Conservation (phyloP, 768 basidiomycete species). For the Trichaptum fuscoviolaceum region DNA sequence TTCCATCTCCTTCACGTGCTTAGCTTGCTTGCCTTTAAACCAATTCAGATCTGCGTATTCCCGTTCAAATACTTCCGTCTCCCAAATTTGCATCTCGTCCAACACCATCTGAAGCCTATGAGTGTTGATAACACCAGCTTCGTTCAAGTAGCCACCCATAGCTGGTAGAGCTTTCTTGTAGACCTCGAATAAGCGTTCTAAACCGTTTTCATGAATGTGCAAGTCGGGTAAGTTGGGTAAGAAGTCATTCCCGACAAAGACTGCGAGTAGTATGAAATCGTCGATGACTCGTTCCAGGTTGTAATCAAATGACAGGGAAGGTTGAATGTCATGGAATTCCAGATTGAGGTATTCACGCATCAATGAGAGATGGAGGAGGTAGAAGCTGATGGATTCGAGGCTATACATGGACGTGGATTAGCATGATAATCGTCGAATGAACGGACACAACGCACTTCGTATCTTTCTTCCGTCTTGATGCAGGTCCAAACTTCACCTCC, state of each 20-base stretch:
- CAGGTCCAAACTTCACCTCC: constrained; percentile 95
- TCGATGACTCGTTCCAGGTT: constrained; percentile 93
- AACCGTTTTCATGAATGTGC: constrained; percentile 95
- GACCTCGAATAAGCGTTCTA: constrained; percentile 89
- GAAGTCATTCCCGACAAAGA: constrained; percentile 98
- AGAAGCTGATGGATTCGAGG: constrained; percentile 84
- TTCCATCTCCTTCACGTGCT: constrained; percentile 64
- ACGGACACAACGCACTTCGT: constrained; percentile 40
- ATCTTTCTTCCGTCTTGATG: constrained; percentile 60
- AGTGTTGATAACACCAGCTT: constrained; percentile 77
- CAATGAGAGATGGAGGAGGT: constrained; percentile 88
- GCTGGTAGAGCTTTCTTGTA: constrained; percentile 90
- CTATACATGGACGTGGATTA: constrained; percentile 19
- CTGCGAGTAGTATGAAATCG: constrained; percentile 94
- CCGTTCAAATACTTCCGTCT: constrained; percentile 86
- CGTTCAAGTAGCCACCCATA: constrained; percentile 89
- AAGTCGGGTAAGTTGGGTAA: constrained; percentile 93
- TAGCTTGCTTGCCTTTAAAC: constrained; percentile 90
- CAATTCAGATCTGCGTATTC: constrained; percentile 88
- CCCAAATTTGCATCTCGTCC: constrained; percentile 84
- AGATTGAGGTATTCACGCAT: constrained; percentile 97
- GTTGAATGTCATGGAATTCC: constrained; percentile 77
- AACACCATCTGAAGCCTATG: constrained; percentile 80
- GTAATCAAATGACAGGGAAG: constrained; percentile 71
- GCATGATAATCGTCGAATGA: background rate